These are phyloP conservation scores for Cryptococcus floricola DNA, from an alignment of 1,284 basidiomycete species.

Conservation along the genomic window DNA sequence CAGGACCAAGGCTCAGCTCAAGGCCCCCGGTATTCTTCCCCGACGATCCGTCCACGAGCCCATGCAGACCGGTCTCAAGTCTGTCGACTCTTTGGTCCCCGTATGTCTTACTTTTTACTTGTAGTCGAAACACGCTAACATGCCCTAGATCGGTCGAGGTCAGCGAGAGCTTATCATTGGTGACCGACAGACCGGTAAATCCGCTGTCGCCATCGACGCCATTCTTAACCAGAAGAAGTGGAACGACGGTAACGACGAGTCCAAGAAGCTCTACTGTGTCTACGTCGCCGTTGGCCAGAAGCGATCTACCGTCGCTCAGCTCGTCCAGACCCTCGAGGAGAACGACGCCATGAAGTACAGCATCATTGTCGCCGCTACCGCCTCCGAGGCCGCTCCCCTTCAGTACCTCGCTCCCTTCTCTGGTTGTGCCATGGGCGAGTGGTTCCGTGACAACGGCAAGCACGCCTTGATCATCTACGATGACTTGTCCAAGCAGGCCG, in stretches of 20 bases:
- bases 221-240: constrained; percentile 99
- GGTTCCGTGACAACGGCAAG: constrained; percentile 99
- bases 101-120: constrained; percentile 14
- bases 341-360: constrained; percentile 99
- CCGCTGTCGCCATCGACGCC: constrained; percentile 95
- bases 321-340: constrained; percentile 98
- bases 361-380: constrained; percentile 97
- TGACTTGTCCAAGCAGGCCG: constrained; percentile 99
- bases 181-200: constrained; percentile 98
- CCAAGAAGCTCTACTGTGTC: constrained; percentile 99
- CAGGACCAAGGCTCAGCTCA: constrained; percentile 93
- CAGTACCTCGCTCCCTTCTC: constrained; percentile 99
- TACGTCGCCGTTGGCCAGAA: constrained; percentile 99
- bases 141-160: constrained; percentile 80
- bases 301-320: constrained; percentile 98
- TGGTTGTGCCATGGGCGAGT: constrained; percentile 99
- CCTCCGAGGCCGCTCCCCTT: constrained; percentile 96
- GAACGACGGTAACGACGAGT: constrained; percentile 96
- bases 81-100: constrained; percentile 99
- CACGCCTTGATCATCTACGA: constrained; percentile 97
- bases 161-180: constrained; percentile 99
- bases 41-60: constrained; percentile 99
- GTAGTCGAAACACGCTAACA: neutral
- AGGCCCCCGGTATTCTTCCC: constrained; percentile 97
- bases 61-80: constrained; percentile 99